Base-by-base conservation (phyloP, 768 basidiomycete species). In the Agrocybe pediades region DNA sequence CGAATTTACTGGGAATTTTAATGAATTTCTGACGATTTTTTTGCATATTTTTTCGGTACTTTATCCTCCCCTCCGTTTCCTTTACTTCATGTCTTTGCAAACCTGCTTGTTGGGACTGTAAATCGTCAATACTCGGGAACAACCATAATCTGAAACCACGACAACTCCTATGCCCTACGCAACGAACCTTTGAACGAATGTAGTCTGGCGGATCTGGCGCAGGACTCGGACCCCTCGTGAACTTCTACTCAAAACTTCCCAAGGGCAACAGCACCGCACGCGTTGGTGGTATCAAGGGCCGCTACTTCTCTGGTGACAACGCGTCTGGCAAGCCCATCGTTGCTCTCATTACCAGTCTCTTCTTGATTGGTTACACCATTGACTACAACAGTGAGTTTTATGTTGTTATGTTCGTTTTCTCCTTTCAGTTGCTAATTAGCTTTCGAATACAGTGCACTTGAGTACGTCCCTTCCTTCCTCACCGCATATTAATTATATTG, bases 241-340 rank as follows among this genome's bases (percentile, higher is more conserved):
- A 92, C 62, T 98, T 97, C 75, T 98, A 98, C 80, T 94, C 91
- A 55, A 95, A 93, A 73, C 84, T 98, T 46, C 96, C 95, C 60
- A 98, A 98, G 71, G 95, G 95, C 42, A 76, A 84, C 36, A 82
- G 85, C 29, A 77, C 90, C 16, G 67, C 78, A 33, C 74, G 84
- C 17, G 75, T 79, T 49, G 73, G 73, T 50, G 91, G 93, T 19
- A 76, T 96, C 65, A 90, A 90, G 71, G 90, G 72, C n/a, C 78
- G 86, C 41, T 92, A 79, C 74, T 94, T 95, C 72, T 84, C 80
- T 61, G 95, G 92, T 58, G 84, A 85, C 74, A 96, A 92, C 70
- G 95, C 92, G 36, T 88, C 86, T 1, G 88, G 82, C 21, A 78
- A 74, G 41, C 90, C 90, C 19, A 64, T 90, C 39, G 81, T 85